A percentile compares a stretch with the other conserved stretches of the same genome.
Conservation (phyloP, 2,329 filamentous ascomycete species). For the Dissoconium aciculare region DNA sequence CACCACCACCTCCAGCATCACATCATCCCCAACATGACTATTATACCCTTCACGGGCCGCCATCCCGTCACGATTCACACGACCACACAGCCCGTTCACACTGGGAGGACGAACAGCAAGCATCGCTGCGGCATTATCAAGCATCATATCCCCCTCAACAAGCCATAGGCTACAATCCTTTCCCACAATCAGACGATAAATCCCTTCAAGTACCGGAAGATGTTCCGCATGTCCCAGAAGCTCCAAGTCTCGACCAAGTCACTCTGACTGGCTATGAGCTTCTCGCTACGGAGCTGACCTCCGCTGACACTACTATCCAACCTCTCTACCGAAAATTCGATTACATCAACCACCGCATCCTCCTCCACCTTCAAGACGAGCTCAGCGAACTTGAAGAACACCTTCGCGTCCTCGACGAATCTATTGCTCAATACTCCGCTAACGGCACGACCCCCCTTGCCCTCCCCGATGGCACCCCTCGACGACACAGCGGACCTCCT, state of each 20-base stretch:
- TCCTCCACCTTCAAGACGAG: slow-evolving; percentile 76
- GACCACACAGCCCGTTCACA: too few species aligned
- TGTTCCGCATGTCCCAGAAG: slow-evolving; percentile 19
- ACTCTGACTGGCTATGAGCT: slow-evolving; percentile 53
- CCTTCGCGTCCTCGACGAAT: slow-evolving; percentile 52
- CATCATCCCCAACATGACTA: too few species aligned
- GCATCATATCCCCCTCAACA: too few species aligned
- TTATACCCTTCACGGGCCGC: too few species aligned
- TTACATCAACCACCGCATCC: slow-evolving; percentile 62
- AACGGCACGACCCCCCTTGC: slow-evolving; percentile 8
- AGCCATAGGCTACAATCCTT: too few species aligned
- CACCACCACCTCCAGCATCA: too few species aligned
- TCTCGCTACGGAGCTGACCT: slow-evolving; percentile 41
- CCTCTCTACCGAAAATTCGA: slow-evolving; percentile 77
- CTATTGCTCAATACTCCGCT: slow-evolving; percentile 33
- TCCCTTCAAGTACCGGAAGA: too few species aligned
- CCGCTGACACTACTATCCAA: slow-evolving; percentile 9
- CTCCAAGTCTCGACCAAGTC: slow-evolving; percentile 18
- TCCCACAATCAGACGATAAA: too few species aligned
- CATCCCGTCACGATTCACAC: too few species aligned
- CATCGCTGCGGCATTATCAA: too few species aligned
- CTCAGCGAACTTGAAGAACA: slow-evolving; percentile 68
- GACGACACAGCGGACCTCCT: too few species aligned
- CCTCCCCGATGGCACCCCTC: slow-evolving; percentile 10
- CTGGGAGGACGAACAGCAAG: too few species aligned